Conservation (phyloP, 2,329 filamentous ascomycete genomes). For the Monilinia vaccinii-corymbosi region DNA sequence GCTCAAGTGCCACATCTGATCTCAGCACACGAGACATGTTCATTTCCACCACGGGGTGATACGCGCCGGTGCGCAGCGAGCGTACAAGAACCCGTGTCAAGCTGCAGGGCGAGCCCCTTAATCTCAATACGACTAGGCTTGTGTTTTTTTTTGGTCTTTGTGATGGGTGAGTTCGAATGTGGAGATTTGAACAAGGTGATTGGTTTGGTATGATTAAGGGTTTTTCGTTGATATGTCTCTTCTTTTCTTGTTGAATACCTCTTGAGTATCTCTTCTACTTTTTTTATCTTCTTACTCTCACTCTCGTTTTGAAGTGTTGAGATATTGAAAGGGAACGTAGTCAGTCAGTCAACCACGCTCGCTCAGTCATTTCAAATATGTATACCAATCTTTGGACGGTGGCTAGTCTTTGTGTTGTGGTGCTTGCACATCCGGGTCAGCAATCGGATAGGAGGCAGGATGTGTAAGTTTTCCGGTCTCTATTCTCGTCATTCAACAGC, state of each 20-base stretch:
- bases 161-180: background rate
- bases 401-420: constrained; percentile 4
- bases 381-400: constrained; percentile 2
- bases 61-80: too few species aligned
- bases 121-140: background rate
- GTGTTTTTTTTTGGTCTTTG: background rate
- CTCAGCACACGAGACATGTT: background rate
- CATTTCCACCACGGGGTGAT: background rate
- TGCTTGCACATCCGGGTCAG: background rate
- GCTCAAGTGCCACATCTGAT: background rate
- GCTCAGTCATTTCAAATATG: background rate
- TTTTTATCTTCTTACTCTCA: too few species aligned
- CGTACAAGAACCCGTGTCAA: too few species aligned
- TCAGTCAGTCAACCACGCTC: background rate
- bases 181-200: background rate
- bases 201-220: background rate
- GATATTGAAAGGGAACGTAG: background rate
- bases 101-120: too few species aligned
- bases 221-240: background rate
- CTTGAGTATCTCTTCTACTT: background rate
- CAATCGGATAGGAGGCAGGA: background rate
- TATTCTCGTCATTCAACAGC: background rate
- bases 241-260: background rate
- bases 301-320: background rate
- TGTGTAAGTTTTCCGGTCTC: background rate